Conservation (phyloP, 202 grass and related monocot species). For the Carex arenaria region DNA sequence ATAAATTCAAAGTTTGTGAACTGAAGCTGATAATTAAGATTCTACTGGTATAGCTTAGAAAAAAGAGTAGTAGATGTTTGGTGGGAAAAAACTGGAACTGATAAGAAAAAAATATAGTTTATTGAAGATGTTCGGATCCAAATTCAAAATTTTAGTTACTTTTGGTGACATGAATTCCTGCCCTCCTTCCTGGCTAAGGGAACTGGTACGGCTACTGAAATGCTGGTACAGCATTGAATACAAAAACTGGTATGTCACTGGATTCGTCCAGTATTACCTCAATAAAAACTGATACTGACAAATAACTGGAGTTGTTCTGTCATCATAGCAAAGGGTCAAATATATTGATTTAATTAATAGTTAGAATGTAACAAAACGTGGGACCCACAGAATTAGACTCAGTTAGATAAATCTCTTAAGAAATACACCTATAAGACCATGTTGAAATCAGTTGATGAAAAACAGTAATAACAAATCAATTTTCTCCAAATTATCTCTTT, state of each 20-base stretch:
- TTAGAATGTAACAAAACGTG: neutral
- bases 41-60: neutral
- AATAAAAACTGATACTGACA: neutral
- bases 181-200: neutral
- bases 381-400: neutral
- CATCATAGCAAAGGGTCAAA: neutral
- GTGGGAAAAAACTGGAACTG: neutral
- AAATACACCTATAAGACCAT: neutral
- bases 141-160: no score
- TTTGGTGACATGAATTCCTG: no score
- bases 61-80: neutral
- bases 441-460: neutral
- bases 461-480: neutral
- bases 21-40: neutral
- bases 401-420: neutral
- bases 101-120: neutral
- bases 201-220: neutral
- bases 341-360: neutral
- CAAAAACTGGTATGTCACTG: neutral
- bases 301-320: neutral
- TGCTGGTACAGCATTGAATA: neutral
- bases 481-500: neutral
- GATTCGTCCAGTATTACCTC: neutral
- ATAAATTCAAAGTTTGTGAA: neutral
- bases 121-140: neutral